A percentile compares a stretch with the other conserved stretches of the same genome.
Evolutionary conservation across 805 yeast species (phyloP).

Genomic region (Schwanniomyces polymorphus): DNA sequence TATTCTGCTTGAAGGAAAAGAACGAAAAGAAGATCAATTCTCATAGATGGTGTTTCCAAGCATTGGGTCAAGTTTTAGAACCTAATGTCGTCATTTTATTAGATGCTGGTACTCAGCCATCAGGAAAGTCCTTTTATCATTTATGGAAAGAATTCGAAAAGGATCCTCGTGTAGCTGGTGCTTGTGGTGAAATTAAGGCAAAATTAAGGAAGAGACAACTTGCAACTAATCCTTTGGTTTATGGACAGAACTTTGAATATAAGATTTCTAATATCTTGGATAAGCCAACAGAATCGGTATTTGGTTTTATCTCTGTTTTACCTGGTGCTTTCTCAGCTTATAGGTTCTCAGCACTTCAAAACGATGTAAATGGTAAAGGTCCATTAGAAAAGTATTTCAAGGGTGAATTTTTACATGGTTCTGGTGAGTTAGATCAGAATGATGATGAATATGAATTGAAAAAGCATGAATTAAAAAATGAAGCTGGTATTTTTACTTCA

Average conservation of each 20-base stretch:
- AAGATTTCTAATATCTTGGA: conserved; percentile 67
- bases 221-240: conserved; percentile 59
- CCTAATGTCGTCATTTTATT: conserved; percentile 58
- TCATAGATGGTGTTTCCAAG: conserved; percentile 71
- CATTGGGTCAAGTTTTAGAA: conserved; percentile 54
- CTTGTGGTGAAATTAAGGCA: conserved; percentile 72
- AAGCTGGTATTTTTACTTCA: conserved; percentile 59
- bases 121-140: conserved; percentile 53
- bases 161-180: conserved; percentile 63
- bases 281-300: conserved; percentile 63
- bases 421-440: conserved; percentile 60
- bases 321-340: conserved; percentile 74
- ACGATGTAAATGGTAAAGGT: conserved; percentile 51
- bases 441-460: conserved; percentile 48
- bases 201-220: conserved; percentile 48
- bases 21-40: conserved; percentile 67
- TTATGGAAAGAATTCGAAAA: conserved; percentile 64
- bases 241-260: conserved; percentile 66
- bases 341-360: conserved; percentile 57
- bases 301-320: conserved; percentile 63
- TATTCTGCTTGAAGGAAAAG: conserved; percentile 60
- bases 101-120: conserved; percentile 68
- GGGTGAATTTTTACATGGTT: conserved; percentile 58
- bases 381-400: conserved; percentile 68
- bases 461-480: conserved; percentile 34